Conservation (phyloP, 495 filamentous ascomycete genomes). For the Corynascus novoguineensis region DNA sequence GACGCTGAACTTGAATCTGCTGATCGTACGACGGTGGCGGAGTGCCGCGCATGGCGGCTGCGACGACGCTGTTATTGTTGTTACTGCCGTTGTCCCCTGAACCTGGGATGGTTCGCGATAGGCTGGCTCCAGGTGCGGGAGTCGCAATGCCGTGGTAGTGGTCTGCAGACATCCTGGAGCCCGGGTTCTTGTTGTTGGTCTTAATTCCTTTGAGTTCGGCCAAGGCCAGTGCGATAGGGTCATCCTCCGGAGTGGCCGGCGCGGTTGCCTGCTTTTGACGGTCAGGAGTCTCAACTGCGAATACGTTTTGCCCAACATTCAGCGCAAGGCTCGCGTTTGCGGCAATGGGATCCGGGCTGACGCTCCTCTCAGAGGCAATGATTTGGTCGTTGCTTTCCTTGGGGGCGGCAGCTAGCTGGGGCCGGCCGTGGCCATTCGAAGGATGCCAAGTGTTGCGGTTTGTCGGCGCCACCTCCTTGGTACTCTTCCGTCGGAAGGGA, state of each 20-base stretch:
- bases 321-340: slow-evolving; percentile 89
- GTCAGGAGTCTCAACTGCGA: slow-evolving; percentile 87
- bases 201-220: slow-evolving; percentile 90
- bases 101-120: slow-evolving; percentile 37
- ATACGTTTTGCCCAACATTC: slow-evolving; percentile 95
- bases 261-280: slow-evolving; percentile 30
- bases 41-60: slow-evolving; percentile 56
- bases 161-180: slow-evolving; percentile 86
- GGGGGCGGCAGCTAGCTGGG: slow-evolving; percentile 22
- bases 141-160: slow-evolving; percentile 86
- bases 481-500: slow-evolving; percentile 86
- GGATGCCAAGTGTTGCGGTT: slow-evolving; percentile 55
- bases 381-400: slow-evolving; percentile 22
- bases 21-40: slow-evolving; percentile 84
- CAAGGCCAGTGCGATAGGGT: slow-evolving; percentile 88
- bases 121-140: slow-evolving; percentile 56
- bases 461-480: slow-evolving; percentile 57
- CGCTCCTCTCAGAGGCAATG: slow-evolving; percentile 39
- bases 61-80: slow-evolving; percentile 36
- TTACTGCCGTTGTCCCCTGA: no score
- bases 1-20: slow-evolving; percentile 61
- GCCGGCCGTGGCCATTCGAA: slow-evolving; percentile 14
- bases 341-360: slow-evolving; percentile 81
- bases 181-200: slow-evolving; percentile 34
- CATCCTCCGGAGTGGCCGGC: slow-evolving; percentile 44